These are phyloP conservation scores for Cladosporium phlei DNA, from an alignment of 2,329 filamentous ascomycete species.

Conservation along the genomic window DNA sequence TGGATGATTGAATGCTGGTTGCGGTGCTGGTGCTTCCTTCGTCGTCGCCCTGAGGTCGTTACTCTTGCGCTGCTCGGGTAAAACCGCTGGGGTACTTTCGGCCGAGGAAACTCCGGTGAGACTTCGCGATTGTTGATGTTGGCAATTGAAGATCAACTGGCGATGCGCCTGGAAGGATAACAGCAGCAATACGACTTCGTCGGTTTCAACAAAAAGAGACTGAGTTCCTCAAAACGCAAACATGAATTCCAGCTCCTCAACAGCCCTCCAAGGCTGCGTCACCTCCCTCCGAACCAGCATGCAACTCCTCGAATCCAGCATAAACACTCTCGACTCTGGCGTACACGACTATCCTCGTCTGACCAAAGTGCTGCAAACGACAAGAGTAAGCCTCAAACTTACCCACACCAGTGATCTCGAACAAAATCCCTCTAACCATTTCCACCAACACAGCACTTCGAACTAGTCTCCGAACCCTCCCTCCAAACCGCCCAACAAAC, in stretches of 20 bases:
- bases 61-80: too few species aligned
- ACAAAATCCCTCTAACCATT: not conserved
- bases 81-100: not conserved
- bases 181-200: too few species aligned
- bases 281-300: constrained; percentile 57
- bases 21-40: constrained; percentile 1
- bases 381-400: constrained; percentile 55
- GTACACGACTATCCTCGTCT: constrained; percentile 61
- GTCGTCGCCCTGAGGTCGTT: constrained; percentile 3
- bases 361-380: constrained; percentile 59
- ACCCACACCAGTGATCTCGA: too few species aligned
- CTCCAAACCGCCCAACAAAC: constrained; percentile 77
- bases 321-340: constrained; percentile 57
- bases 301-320: constrained; percentile 58
- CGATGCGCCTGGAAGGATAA: not conserved
- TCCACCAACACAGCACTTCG: constrained; percentile 77
- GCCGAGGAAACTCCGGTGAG: not conserved
- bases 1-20: not conserved
- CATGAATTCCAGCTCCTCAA: constrained; percentile 28
- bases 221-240: not conserved
- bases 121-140: too few species aligned
- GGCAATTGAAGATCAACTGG: too few species aligned
- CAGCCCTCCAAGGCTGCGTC: constrained; percentile 56
- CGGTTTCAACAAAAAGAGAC: too few species aligned
- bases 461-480: constrained; percentile 80